These are phyloP conservation scores for Escovopsis sp. DNA, from an alignment of 2,329 filamentous ascomycete species.

Conservation along the genomic window DNA sequence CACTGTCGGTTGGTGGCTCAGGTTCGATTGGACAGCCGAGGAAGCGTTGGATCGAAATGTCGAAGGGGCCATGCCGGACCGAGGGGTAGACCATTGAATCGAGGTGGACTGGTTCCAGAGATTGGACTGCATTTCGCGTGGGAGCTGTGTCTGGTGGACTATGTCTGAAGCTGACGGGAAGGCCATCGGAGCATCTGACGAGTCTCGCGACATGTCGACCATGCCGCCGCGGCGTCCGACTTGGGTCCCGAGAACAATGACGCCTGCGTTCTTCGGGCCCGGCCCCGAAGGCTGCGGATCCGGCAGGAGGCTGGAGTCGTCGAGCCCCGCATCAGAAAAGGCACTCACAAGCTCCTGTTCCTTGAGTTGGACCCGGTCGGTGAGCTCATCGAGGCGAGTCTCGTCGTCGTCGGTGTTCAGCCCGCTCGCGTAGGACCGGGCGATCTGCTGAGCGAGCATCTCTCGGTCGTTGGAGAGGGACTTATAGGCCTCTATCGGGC, in stretches of 20 bases:
- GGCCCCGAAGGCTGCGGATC: conserved; percentile 1
- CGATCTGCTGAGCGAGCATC: conserved; percentile 30
- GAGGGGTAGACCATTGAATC: conserved; percentile 8
- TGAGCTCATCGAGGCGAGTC: conserved; percentile 32
- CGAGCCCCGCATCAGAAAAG: conserved; percentile 31
- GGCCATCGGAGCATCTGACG: conserved; percentile 18
- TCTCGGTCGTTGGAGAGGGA: conserved; percentile 29
- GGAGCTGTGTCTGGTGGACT: conserved; percentile 37
- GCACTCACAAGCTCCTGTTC: conserved; percentile 27
- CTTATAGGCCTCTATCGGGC: conserved; percentile 28
- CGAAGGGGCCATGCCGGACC: conserved; percentile 12
- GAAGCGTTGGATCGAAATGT: conserved; percentile 10
- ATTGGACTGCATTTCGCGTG: conserved; percentile 12
- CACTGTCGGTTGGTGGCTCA: background rate
- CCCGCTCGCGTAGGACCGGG: conserved; percentile 34
- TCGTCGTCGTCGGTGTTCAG: conserved; percentile 39
- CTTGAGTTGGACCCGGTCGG: conserved; percentile 27
- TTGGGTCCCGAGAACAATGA: conserved; percentile 32
- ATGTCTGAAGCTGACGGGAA: conserved; percentile 29
- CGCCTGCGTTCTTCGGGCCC: conserved; percentile 5
- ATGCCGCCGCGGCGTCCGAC: conserved; percentile 10
- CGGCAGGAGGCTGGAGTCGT: conserved; percentile 23
- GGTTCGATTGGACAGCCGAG: conserved; percentile 1
- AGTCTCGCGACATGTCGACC: conserved; percentile 19
- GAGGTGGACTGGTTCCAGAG: conserved; percentile 11